phyloP scores from a whole-genome alignment of 1,284 basidiomycete genomes.

The Ceratorhiza oryzae-sativae region DNA sequence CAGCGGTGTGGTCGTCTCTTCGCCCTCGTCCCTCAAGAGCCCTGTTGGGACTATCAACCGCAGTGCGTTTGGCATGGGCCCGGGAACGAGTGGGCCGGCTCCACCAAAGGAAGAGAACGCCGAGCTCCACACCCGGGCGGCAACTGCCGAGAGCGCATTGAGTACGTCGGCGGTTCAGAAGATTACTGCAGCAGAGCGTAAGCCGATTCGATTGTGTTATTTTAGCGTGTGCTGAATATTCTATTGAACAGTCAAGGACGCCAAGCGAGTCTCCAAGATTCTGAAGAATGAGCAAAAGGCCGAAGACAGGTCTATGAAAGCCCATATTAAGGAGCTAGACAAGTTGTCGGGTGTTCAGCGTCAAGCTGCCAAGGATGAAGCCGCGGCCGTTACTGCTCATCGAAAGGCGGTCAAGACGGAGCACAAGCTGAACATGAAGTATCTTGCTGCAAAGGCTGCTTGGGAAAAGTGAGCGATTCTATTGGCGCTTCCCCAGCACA shows the following conservation, averaged over 20 bases:
- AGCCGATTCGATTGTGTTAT: background rate
- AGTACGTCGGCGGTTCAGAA: constrained; percentile 7
- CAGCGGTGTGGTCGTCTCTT: background rate
- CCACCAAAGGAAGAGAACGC: constrained; percentile 31
- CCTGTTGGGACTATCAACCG: background rate
- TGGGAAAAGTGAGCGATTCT: constrained; percentile 38
- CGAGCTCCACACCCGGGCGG: constrained; percentile 21
- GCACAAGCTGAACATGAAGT: constrained; percentile 52
- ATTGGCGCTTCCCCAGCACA: too few relatives aligned
- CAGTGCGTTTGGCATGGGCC: constrained; percentile 30
- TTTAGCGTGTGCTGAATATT: background rate
- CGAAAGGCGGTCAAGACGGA: constrained; percentile 52
- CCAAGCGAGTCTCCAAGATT: constrained; percentile 51
- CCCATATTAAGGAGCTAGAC: constrained; percentile 53
- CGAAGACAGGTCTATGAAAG: constrained; percentile 49
- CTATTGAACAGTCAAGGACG: constrained; percentile 48
- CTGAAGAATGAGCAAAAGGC: constrained; percentile 53
- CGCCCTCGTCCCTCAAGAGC: constrained; percentile 14
- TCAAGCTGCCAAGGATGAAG: constrained; percentile 52
- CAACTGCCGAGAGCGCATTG: constrained; percentile 33
- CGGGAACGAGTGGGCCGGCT: constrained; percentile 21
- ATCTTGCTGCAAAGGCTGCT: constrained; percentile 40
- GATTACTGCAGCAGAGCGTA: constrained; percentile 37
- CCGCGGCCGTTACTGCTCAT: constrained; percentile 51
- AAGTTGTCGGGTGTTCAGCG: constrained; percentile 51